Evolutionary conservation across 345 rosid species (phyloP), one percentile per base, ranked within the genome.

Genomic region (Brassica rapa): DNA sequence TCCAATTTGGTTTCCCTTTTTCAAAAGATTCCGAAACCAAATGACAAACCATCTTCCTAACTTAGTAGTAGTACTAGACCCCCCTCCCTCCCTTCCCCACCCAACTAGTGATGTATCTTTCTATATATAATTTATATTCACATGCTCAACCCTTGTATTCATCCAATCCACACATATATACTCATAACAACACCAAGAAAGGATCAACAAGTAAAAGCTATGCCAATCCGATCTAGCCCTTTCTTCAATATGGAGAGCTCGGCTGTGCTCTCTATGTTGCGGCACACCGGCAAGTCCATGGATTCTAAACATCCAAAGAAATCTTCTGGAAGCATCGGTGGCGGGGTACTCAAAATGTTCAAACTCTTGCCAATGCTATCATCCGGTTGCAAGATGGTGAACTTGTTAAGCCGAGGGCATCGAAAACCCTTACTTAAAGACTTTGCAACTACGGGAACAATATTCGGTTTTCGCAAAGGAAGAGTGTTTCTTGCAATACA

Each of bases 321-420:
- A 60, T 70, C 88, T 11, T 55, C 77, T 0, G 27, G 55, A 62
- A 80, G 62, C 53, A 29, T 69, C 3, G 75, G 85, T 11, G 92
- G 97, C 0, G 96, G 98, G 8, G 87, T 94, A 5, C 78, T 94
- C 11, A 87, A 87, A 64, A 84, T 92, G 82, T 91, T 94, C 88
- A 94, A 92, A 86, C 94, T 92, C 56, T 81, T 94, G 72, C 98
- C 98, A 4, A 92, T 94, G 98, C 78, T 94, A 71, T 92, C 96
- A 60, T 91, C 98, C 0, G 98, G 98, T 6, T 94, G 98, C 91
- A 94, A 91, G 80, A 92, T 94, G 98, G 98, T 89, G 21, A 91
- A 89, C 4, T 82, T 94, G 21, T 76, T 94, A 15, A 93, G 95
- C 8, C 75, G 91, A 57, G 93, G 93, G 0, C 79, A 63, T 74